Evolutionary conservation across 1,284 basidiomycete genomes (phyloP).

Genomic region (Leccinum solheimii): DNA sequence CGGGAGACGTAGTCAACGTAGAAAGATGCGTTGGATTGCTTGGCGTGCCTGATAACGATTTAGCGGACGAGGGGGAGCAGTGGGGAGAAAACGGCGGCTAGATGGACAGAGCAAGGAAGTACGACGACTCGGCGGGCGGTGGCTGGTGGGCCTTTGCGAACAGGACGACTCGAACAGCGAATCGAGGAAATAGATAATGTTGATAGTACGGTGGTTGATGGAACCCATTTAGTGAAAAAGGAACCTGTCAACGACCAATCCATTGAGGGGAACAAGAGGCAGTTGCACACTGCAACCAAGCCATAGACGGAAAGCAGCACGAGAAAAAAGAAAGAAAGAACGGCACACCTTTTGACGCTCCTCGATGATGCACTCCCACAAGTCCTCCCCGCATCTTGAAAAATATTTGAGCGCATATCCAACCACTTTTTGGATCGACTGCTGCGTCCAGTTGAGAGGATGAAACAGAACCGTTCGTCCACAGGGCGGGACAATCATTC

Average conservation of each 20-base stretch:
- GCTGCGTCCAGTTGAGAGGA: not conserved
- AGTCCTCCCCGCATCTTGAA: not conserved
- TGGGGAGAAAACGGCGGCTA: not conserved
- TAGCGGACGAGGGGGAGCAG: not conserved
- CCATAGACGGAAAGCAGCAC: not conserved
- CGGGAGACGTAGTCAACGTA: conserved; percentile 77
- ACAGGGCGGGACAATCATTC: not conserved
- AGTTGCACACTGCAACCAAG: not conserved
- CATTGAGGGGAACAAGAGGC: not conserved
- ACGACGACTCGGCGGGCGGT: conserved; percentile 20
- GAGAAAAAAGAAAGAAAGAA: not conserved
- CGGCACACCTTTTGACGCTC: not conserved
- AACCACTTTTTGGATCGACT: not conserved
- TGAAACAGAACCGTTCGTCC: not conserved
- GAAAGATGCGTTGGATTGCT: conserved; percentile 37
- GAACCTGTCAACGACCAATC: not conserved
- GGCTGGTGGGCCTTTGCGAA: conserved; percentile 55
- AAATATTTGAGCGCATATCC: not conserved
- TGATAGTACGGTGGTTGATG: conserved; percentile 82
- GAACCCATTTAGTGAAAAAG: conserved; percentile 56
- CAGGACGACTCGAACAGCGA: conserved; percentile 78
- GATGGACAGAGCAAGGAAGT: not conserved
- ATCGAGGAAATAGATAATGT: conserved; percentile 91
- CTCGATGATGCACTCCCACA: not conserved
- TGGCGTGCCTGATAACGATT: conserved; percentile 11